Percentiles rank a stretch among this genome's conserved stretches.
These are phyloP conservation scores for Tuber calosporum DNA, from an alignment of 495 filamentous ascomycete genomes.

Conservation along the genomic window DNA sequence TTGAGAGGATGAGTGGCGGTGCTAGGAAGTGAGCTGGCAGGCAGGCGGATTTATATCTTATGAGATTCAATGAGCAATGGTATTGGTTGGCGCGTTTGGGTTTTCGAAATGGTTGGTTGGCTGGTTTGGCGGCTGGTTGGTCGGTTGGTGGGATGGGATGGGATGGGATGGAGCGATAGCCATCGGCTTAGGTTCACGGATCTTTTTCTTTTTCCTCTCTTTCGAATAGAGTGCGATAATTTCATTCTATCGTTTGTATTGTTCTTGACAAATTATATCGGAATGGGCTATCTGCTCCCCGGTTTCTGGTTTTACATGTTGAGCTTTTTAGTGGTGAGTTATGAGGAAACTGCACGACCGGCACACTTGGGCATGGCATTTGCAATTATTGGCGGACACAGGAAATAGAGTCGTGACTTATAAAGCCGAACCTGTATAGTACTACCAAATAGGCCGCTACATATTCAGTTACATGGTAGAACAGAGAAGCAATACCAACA, in stretches of 20 bases:
- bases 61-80: not conserved
- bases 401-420: not conserved
- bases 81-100: not conserved
- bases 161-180: not conserved
- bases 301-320: not conserved
- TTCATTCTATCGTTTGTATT: not conserved
- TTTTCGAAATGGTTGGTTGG: not conserved
- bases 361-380: not conserved
- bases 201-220: not conserved
- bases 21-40: conserved; percentile 7
- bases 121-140: not conserved
- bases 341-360: not conserved
- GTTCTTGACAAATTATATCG: not conserved
- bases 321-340: not conserved
- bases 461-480: not conserved
- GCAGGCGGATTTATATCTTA: not conserved
- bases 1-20: conserved; percentile 30
- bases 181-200: not conserved
- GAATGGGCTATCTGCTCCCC: not conserved
- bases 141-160: not conserved
- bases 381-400: not conserved
- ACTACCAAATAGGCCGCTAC: not conserved
- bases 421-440: not conserved
- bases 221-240: not conserved
- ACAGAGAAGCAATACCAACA: not conserved